phyloP scores from a whole-genome alignment of 352 stramenopile species.

The Phytophthora podocarpi region DNA sequence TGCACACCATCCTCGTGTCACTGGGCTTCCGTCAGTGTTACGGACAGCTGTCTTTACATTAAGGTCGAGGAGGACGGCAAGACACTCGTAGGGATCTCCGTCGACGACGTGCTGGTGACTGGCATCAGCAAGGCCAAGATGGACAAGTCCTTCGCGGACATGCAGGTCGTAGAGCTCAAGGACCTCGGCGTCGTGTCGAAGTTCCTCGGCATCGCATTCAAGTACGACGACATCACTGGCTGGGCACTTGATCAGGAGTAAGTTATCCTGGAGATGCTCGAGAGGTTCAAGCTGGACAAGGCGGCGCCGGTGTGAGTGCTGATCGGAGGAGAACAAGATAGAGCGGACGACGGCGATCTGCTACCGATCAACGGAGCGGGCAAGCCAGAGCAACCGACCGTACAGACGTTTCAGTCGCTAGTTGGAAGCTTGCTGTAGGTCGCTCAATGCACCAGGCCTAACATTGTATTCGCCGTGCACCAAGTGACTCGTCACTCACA shows the following conservation, averaged over 20 bases:
- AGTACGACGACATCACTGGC: not conserved
- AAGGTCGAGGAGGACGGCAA: not conserved
- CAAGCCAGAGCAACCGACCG: not conserved
- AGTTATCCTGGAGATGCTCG: not conserved
- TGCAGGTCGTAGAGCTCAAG: slow-evolving; percentile 18
- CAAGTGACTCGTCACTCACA: not conserved
- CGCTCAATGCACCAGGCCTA: not conserved
- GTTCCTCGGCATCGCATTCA: slow-evolving; percentile 8
- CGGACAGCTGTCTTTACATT: slow-evolving; percentile 37
- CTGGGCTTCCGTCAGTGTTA: slow-evolving; percentile 13
- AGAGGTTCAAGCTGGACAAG: not conserved
- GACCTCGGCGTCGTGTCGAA: slow-evolving; percentile 6
- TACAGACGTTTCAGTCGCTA: not conserved
- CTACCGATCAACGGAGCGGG: not conserved
- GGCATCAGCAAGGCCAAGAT: not conserved
- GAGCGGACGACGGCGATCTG: not conserved
- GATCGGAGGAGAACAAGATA: not conserved
- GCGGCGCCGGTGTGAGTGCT: too few species aligned
- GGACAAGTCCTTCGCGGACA: slow-evolving; percentile 17
- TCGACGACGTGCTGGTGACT: slow-evolving; percentile 38
- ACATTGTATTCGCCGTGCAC: not conserved
- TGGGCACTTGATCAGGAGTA: slow-evolving; percentile 6
- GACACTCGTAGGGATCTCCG: slow-evolving; percentile 15
- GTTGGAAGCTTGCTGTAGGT: not conserved
- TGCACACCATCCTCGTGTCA: not conserved